These are phyloP conservation scores for Tolypocladium cylindrosporum DNA, from an alignment of 2,329 filamentous ascomycete genomes.

Conservation along the genomic window DNA sequence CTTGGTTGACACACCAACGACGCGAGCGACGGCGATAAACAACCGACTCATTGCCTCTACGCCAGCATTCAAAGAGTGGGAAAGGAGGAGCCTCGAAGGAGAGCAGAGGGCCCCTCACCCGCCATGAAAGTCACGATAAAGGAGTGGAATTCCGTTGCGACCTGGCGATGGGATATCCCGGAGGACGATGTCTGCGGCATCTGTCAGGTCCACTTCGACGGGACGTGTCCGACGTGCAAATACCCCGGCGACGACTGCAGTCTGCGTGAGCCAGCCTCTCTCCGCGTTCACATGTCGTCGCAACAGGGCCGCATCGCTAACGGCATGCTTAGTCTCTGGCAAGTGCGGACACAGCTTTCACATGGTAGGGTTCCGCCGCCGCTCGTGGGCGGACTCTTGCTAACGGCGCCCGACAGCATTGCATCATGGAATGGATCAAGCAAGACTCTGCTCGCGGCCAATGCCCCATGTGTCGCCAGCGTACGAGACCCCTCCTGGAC, in stretches of 20 bases:
- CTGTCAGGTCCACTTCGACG: slow-evolving; percentile 95
- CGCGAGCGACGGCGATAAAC: background rate
- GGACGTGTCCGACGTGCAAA: slow-evolving; percentile 95
- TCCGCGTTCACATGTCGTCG: background rate
- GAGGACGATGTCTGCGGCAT: slow-evolving; percentile 98
- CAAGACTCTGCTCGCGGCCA: slow-evolving; percentile 89
- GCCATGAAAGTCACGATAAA: slow-evolving; percentile 94
- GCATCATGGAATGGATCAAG: slow-evolving; percentile 91
- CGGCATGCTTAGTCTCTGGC: slow-evolving; percentile 61
- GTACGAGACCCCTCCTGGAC: slow-evolving; percentile 34
- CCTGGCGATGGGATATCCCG: slow-evolving; percentile 96
- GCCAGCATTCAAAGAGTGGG: background rate
- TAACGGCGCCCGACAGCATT: slow-evolving; percentile 53
- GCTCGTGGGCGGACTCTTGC: background rate
- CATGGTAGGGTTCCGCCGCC: slow-evolving; percentile 52
- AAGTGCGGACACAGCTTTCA: slow-evolving; percentile 98
- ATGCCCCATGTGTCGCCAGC: slow-evolving; percentile 96
- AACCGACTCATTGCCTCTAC: background rate
- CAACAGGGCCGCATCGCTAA: background rate
- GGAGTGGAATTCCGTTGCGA: slow-evolving; percentile 87
- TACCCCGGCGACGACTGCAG: slow-evolving; percentile 95
- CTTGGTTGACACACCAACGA: background rate
- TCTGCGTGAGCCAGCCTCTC: slow-evolving; percentile 52
- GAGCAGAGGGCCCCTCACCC: background rate
- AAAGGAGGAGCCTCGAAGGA: background rate